Conservation (phyloP, 805 yeast genomes). For the Sugiyamaella valdiviana region DNA sequence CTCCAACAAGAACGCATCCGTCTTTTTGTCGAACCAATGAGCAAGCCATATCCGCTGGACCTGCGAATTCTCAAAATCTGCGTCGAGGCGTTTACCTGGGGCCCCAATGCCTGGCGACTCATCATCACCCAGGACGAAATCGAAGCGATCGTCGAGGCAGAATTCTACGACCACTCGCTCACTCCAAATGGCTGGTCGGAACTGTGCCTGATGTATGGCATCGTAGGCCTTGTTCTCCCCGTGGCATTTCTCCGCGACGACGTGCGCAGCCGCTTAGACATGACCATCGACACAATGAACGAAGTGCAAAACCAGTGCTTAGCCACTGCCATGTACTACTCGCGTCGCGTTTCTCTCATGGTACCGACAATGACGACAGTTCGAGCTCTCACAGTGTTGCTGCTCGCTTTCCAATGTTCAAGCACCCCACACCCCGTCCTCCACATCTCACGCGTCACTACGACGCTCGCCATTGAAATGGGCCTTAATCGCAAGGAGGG, state of each 20-base stretch:
- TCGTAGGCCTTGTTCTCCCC: conserved; percentile 7
- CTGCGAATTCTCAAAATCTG: conserved; percentile 1
- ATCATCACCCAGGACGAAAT: conserved; percentile 10
- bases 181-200: conserved; percentile 20
- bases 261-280: too few relatives aligned
- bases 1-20: conserved; percentile 7
- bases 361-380: conserved; percentile 7
- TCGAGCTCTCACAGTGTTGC: conserved; percentile 8
- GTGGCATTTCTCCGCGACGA: conserved; percentile 1
- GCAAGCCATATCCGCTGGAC: conserved; percentile 5
- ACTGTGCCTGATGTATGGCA: conserved; percentile 8
- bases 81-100: not conserved
- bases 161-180: conserved; percentile 2
- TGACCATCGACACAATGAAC: not conserved
- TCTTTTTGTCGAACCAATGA: conserved; percentile 5
- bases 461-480: conserved; percentile 49
- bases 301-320: not conserved
- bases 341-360: conserved; percentile 7
- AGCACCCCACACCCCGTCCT: conserved; percentile 9
- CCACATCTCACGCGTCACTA: conserved; percentile 32
- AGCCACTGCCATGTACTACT: conserved; percentile 10
- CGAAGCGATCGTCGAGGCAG: conserved; percentile 7
- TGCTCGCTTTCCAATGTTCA: conserved; percentile 13
- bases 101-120: conserved; percentile 8
- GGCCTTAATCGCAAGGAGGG: conserved; percentile 51